Evolutionary conservation across 192 early-diverging fungal genomes (phyloP).

Genomic region (Gaertneriomyces sp.): DNA sequence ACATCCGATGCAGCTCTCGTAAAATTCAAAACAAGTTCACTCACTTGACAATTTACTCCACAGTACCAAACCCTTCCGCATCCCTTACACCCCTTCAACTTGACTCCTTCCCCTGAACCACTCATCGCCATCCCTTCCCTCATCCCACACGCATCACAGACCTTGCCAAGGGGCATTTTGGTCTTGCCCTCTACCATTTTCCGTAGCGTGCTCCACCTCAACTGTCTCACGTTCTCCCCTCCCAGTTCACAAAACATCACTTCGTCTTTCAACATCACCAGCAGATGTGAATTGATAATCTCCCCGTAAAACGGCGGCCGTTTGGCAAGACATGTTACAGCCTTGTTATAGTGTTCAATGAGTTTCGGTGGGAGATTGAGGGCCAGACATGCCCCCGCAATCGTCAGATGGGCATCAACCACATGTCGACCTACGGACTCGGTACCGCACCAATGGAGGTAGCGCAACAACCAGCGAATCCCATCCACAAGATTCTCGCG

Average conservation of each 20-base stretch:
- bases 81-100: slow-evolving; percentile 30
- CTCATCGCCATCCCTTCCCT: slow-evolving; percentile 21
- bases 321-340: too few relatives aligned
- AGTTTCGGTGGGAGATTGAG: slow-evolving; percentile 24
- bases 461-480: background rate
- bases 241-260: too few relatives aligned
- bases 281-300: too few relatives aligned
- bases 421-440: slow-evolving; percentile 10
- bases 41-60: slow-evolving; percentile 43
- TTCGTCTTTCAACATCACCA: too few relatives aligned
- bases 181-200: slow-evolving; percentile 1
- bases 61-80: slow-evolving; percentile 30
- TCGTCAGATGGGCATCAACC: slow-evolving; percentile 36
- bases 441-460: background rate
- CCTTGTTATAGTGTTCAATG: slow-evolving; percentile 29
- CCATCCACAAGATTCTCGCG: background rate
- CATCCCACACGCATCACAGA: background rate
- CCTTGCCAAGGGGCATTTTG: too few relatives aligned
- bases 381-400: slow-evolving; percentile 26
- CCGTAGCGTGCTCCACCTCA: too few relatives aligned
- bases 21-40: background rate
- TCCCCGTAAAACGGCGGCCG: too few relatives aligned
- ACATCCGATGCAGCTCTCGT: background rate
- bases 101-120: slow-evolving; percentile 31
- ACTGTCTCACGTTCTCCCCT: too few relatives aligned